Evolutionary conservation across 2,329 filamentous ascomycete species (phyloP).

Genomic region (Dothistroma pini): DNA sequence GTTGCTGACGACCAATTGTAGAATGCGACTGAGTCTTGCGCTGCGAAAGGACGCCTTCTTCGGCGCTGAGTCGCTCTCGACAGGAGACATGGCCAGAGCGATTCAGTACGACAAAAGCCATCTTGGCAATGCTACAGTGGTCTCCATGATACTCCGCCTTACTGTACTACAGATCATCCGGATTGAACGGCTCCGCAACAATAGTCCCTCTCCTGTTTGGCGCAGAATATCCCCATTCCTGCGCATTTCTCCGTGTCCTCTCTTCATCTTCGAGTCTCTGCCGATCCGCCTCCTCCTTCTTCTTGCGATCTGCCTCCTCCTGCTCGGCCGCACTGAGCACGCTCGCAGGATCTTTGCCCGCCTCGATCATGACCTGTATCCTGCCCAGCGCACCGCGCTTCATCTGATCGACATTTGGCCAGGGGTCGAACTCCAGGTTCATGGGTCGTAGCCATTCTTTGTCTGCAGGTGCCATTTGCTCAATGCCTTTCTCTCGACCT

Average conservation of each 20-base stretch:
- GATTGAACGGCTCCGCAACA: conserved; percentile 34
- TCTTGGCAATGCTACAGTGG: background rate
- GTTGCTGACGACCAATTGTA: background rate
- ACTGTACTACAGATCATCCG: conserved; percentile 30
- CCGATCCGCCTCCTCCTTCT: conserved; percentile 40
- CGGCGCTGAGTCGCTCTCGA: background rate
- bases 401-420: conserved; percentile 70
- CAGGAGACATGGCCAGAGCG: background rate
- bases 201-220: conserved; percentile 18
- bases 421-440: conserved; percentile 64
- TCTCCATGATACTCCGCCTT: background rate
- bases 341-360: conserved; percentile 57
- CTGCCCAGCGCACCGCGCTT: conserved; percentile 62
- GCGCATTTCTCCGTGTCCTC: conserved; percentile 15
- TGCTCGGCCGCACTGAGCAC: conserved; percentile 44
- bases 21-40: background rate
- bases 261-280: conserved; percentile 35
- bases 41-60: background rate
- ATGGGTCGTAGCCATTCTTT: conserved; percentile 39
- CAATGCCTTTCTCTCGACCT: conserved; percentile 18
- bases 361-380: conserved; percentile 58
- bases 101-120: background rate
- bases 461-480: conserved; percentile 35
- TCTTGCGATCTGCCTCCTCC: conserved; percentile 35
- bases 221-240: conserved; percentile 14